Evolutionary conservation across 257 asterid species (phyloP).

Genomic region (Rhazya stricta): DNA sequence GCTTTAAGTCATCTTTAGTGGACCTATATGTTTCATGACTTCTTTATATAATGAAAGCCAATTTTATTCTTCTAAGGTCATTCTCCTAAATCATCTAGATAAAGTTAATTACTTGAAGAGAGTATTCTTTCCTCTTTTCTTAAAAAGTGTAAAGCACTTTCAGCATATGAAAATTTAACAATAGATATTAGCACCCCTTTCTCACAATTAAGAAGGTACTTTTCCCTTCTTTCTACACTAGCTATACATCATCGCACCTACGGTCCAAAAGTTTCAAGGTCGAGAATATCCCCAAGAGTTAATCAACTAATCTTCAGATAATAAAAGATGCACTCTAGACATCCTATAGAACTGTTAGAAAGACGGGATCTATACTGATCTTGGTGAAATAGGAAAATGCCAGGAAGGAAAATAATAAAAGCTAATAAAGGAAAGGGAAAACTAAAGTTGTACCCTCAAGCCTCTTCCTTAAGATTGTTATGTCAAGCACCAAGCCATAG

Average conservation of each 20-base stretch:
- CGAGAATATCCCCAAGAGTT: neutral
- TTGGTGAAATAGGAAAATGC: neutral
- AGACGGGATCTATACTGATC: neutral
- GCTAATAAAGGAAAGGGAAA: neutral
- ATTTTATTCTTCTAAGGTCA: constrained; percentile 6
- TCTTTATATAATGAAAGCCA: neutral
- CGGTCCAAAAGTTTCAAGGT: neutral
- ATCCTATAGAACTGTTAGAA: neutral
- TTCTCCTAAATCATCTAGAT: neutral
- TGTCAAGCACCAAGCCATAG: neutral
- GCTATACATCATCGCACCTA: neutral
- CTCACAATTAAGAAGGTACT: neutral
- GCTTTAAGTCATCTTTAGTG: constrained; percentile 1
- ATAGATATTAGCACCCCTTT: neutral
- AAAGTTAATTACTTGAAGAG: constrained; percentile 31
- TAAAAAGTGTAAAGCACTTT: constrained; percentile 14
- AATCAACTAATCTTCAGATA: neutral
- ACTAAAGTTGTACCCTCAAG: neutral
- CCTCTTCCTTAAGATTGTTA: neutral
- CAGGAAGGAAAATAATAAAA: neutral
- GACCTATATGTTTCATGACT: neutral
- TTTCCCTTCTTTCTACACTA: neutral
- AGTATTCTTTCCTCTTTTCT: constrained; percentile 22
- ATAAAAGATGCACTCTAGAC: neutral
- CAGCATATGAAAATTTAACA: neutral